A percentile compares a stretch with the other conserved stretches of the same genome.
Conservation (phyloP, 2,329 filamentous ascomycete genomes). For the Verticillium albo-atrum region DNA sequence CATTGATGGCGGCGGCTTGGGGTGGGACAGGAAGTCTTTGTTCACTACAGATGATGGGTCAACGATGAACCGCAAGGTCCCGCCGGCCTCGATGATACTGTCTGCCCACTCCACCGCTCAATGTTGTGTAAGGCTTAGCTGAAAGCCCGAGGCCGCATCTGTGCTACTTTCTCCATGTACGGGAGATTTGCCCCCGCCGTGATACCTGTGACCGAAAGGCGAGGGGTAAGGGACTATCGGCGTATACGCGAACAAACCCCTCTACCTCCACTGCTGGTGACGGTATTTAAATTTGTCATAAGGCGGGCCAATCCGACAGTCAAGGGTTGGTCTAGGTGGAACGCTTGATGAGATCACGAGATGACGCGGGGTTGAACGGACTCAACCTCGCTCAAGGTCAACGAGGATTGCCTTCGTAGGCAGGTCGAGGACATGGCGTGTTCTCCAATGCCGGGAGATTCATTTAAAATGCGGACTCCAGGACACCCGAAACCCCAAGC, state of each 20-base stretch:
- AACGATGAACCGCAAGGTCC: background rate
- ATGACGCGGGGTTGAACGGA: no score
- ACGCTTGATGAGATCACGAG: no score
- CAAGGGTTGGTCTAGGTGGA: no score
- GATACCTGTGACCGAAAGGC: background rate
- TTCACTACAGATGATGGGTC: background rate
- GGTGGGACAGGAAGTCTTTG: background rate
- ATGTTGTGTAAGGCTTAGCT: background rate
- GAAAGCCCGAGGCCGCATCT: background rate
- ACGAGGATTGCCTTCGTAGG: no score
- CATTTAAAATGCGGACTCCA: no score
- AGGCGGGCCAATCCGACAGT: no score
- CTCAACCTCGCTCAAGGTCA: no score
- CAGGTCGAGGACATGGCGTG: no score
- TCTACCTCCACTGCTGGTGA: background rate
- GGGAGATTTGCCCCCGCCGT: background rate
- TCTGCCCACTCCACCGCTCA: background rate
- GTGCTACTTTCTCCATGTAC: background rate
- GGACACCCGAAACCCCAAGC: background rate
- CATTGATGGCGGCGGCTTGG: background rate
- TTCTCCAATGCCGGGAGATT: no score
- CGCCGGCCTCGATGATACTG: background rate
- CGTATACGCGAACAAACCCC: background rate
- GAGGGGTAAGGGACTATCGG: background rate
- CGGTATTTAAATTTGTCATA: no score